Evolutionary conservation across 192 early-diverging fungal species (phyloP).

Genomic region (Linnemannia elongata): DNA sequence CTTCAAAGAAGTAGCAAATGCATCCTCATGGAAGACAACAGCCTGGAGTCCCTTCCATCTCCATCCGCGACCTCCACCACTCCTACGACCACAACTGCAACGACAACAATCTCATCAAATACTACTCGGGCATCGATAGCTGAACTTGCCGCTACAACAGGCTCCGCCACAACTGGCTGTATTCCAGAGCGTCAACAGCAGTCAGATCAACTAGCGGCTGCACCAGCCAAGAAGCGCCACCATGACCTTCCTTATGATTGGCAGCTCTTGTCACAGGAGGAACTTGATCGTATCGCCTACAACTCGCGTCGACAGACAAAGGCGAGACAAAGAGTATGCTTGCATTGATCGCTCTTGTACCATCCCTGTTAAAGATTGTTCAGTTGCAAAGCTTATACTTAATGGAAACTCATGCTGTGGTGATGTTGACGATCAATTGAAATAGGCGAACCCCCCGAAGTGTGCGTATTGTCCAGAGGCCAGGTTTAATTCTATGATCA

Average conservation of each 20-base stretch:
- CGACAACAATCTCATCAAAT: not conserved
- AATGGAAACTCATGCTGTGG: no score
- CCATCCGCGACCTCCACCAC: not conserved
- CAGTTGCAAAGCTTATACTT: not conserved
- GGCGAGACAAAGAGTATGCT: conserved; percentile 23
- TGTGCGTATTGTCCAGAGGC: conserved; percentile 29
- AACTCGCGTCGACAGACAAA: conserved; percentile 34
- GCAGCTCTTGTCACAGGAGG: conserved; percentile 27
- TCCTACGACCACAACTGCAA: not conserved
- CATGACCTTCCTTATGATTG: conserved; percentile 19
- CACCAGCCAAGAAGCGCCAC: not conserved
- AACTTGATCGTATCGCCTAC: conserved; percentile 27
- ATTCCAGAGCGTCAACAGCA: not conserved
- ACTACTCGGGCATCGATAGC: not conserved
- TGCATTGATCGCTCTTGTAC: not conserved
- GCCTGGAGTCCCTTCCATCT: not conserved
- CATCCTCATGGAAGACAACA: conserved; percentile 7
- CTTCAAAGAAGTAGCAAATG: not conserved
- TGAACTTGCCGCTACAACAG: not conserved
- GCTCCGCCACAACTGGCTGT: not conserved
- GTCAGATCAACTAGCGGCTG: not conserved
- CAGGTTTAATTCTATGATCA: conserved; percentile 30
- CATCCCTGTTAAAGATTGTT: not conserved
- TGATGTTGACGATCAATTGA: no score
- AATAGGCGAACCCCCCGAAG: conserved; percentile 18